These are phyloP conservation scores for Fusarium sp. DNA, from an alignment of 2,329 filamentous ascomycete genomes.

Conservation along the genomic window DNA sequence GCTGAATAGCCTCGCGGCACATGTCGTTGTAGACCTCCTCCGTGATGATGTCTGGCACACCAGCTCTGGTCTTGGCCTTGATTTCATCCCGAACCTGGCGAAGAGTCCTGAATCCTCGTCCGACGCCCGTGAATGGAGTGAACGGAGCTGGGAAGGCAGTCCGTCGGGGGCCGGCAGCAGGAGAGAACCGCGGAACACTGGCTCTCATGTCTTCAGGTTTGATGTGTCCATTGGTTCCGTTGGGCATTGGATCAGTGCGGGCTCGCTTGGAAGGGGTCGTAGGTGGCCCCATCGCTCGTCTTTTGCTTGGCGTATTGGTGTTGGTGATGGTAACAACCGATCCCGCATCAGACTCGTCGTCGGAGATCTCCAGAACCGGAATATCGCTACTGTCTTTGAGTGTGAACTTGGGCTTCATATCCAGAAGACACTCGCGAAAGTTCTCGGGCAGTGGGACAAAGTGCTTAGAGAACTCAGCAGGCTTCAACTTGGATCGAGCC, in stretches of 20 bases:
- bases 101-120: constrained; percentile 59
- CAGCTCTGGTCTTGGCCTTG: constrained; percentile 63
- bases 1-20: constrained; percentile 65
- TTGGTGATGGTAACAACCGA: constrained; percentile 35
- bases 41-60: constrained; percentile 69
- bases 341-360: constrained; percentile 54
- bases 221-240: constrained; percentile 40
- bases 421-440: constrained; percentile 62
- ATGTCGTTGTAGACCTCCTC: constrained; percentile 71
- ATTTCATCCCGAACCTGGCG: constrained; percentile 67
- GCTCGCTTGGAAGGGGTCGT: constrained; percentile 52
- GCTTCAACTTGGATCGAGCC: constrained; percentile 61
- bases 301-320: constrained; percentile 46
- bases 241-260: constrained; percentile 36
- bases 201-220: constrained; percentile 55
- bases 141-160: constrained; percentile 52
- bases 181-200: constrained; percentile 30
- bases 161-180: constrained; percentile 8
- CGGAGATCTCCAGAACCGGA: constrained; percentile 53
- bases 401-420: constrained; percentile 60
- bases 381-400: constrained; percentile 54
- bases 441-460: constrained; percentile 61
- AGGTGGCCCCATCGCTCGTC: constrained; percentile 42
- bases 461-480: constrained; percentile 56
- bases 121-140: constrained; percentile 52